Base-by-base conservation (phyloP, 345 rosid species). In the Turritis glabra region DNA sequence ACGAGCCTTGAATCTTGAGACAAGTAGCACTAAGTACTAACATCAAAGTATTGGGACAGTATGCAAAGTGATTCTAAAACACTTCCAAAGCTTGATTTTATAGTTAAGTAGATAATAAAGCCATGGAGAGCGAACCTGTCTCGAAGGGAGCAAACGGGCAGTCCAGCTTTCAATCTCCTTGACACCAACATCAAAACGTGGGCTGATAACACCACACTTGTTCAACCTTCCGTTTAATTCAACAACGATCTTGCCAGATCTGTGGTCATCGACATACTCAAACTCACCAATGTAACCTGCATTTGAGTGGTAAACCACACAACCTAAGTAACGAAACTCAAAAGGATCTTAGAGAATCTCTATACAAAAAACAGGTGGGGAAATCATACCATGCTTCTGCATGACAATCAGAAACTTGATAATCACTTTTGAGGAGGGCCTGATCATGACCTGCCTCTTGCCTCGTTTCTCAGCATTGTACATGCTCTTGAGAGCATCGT, bases 81-180 rank as follows among this genome's bases (percentile, higher is more conserved):
- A 23, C 15, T 52, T 35, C 11, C 58, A 6, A 13, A 7, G 7
- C 7, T 48, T 17, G 8, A n/a, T 18, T 2, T 1, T 30, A 17
- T 18, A 30, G 14, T 18, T 7, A n/a, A n/a, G n/a, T n/a, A n/a
- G n/a, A n/a, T n/a, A 13, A 47, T 5, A 41, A 27, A 2, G 8
- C 47, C 8, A 40, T 4, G 0, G 4, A 44, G n/a, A 33, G 0
- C 75, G 1, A 67, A 84, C 85, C 82, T 84, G 85, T 84, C 85
- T 80, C 0, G 87, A 82, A 61, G 87, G 87, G 37, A 84, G 87
- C 30, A 84, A 46, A 67, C 85, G 81, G 27, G 87, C 85, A 82
- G 87, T 84, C 87, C 87, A 84, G 2, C 85, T 55, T 77, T 84
- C 87, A 54, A 84, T 84, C 43, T 84, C 85, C 71, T 84, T 82